Evolutionary conservation across 495 filamentous ascomycete species (phyloP).

Genomic region (Penicillium canescens): DNA sequence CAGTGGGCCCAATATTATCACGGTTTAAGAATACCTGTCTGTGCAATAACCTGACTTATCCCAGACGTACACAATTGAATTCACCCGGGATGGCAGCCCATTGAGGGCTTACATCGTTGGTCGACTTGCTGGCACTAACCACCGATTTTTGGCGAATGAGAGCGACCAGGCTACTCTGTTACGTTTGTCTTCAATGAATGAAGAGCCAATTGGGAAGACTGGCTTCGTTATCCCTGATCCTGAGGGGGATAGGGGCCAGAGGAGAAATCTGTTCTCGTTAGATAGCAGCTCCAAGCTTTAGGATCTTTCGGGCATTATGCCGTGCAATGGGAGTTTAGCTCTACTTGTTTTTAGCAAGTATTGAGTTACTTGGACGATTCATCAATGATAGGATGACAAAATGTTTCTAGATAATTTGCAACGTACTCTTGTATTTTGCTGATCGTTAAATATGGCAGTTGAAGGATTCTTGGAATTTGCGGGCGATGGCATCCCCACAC

Average conservation of each 20-base stretch:
- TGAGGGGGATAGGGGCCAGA: slow-evolving; percentile 2
- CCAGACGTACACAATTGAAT: slow-evolving; percentile 60
- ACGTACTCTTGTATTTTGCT: too few relatives aligned
- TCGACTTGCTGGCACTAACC: slow-evolving; percentile 37
- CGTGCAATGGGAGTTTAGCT: too few relatives aligned
- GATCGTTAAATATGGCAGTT: too few relatives aligned
- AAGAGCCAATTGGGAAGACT: slow-evolving; percentile 9
- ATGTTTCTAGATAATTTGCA: too few relatives aligned
- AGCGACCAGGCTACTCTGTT: slow-evolving; percentile 29
- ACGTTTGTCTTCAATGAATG: slow-evolving; percentile 1
- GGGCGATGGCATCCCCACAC: background rate
- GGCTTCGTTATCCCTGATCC: slow-evolving; percentile 5
- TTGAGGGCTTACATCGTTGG: slow-evolving; percentile 47
- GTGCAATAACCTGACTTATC: background rate
- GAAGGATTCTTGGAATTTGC: too few relatives aligned
- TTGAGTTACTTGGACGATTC: too few relatives aligned
- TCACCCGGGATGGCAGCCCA: slow-evolving; percentile 45
- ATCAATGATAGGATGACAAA: too few relatives aligned
- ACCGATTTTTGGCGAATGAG: slow-evolving; percentile 53
- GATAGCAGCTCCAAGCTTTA: slow-evolving; percentile 1
- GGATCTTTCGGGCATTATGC: background rate
- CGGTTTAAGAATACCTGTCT: background rate
- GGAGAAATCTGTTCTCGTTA: slow-evolving; percentile 11
- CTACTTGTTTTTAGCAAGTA: too few relatives aligned
- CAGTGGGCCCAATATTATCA: slow-evolving; percentile 2